Percentiles rank a stretch among this genome's conserved stretches.
These are phyloP conservation scores for Fusarium pseudoanthophilum DNA, from an alignment of 2,329 filamentous ascomycete species.

Conservation along the genomic window DNA sequence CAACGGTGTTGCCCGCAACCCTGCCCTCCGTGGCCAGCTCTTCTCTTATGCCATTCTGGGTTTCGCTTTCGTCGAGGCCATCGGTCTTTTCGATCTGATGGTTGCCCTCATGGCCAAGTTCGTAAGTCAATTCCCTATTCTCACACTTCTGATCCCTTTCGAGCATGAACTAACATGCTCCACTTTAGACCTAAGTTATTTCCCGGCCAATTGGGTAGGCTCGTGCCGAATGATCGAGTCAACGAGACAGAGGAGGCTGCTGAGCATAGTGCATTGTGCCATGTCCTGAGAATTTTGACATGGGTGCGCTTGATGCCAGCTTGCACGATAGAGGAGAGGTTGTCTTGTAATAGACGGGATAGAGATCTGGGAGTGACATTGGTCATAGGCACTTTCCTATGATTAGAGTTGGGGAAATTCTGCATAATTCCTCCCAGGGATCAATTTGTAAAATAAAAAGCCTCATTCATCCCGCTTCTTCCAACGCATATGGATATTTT, in stretches of 20 bases:
- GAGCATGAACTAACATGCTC: constrained; percentile 16
- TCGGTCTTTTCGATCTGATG: constrained; percentile 89
- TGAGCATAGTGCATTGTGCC: constrained; percentile 42
- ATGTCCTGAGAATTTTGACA: constrained; percentile 45
- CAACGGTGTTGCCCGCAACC: constrained; percentile 92
- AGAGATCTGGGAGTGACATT: constrained; percentile 52
- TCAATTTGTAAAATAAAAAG: constrained; percentile 58
- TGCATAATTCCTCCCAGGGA: constrained; percentile 49
- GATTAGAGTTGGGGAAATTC: constrained; percentile 51
- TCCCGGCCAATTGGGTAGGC: constrained; percentile 48
- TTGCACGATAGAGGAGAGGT: constrained; percentile 51
- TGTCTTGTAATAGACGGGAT: constrained; percentile 56
- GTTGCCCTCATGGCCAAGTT: constrained; percentile 95
- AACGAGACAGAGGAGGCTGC: constrained; percentile 47
- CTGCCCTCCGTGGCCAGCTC: constrained; percentile 91
- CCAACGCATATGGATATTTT: constrained; percentile 47
- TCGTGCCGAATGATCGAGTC: constrained; percentile 52
- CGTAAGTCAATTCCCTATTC: constrained; percentile 62
- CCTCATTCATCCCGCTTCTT: constrained; percentile 54
- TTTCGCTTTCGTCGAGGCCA: constrained; percentile 95
- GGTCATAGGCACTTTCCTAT: constrained; percentile 49
- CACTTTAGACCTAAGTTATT: constrained; percentile 52
- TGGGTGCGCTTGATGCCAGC: constrained; percentile 43
- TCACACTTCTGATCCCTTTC: background rate
- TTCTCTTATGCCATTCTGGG: constrained; percentile 96